Evolutionary conservation across 1,139 yeast genomes (phyloP), one percentile per base, ranked within the genome.

Genomic region (Spathaspora sp.): DNA sequence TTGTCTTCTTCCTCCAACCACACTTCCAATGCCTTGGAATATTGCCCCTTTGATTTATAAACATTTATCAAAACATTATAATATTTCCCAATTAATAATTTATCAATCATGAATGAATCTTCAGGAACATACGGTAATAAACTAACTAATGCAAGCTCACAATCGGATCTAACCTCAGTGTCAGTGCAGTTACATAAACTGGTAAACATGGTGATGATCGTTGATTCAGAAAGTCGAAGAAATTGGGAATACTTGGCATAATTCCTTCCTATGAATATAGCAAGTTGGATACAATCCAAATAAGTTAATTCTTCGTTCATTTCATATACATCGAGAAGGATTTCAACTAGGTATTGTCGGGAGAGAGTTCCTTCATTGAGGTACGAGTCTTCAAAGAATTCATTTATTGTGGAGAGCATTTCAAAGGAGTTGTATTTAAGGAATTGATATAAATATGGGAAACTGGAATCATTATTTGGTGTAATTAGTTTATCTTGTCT

Each of bases 171-270:
- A n/a, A 37, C 2, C 3, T 18, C 18, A 2, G 2, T 13, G 2
- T 37, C 26, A 6, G 17, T 10, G 6, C 25, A n/a, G 2, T 7
- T 5, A 53, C 90, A 82, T 29, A 89, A 66, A 10, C 65, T 67
- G 3, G 72, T 67, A 20, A 87, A 66, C 4, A 86, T 68, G 7
- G 64, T 60, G 4, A 75, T 71, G 38, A 86, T 60, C 1, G 70
- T 65, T 4, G 81, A 72, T 43, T 85, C 91, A 0, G 91, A 80
- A 2, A 89, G 65, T 38, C 88, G 70, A 11, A 90, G 74, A 52
- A 86, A 89, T 61, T 90, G 97, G 2, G 81, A 72, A 59, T 86
- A 90, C 60, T 89, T 89, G 2, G 96, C 84, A 51, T 84, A 81
- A 58, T 87, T 89, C 45, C 91, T 61, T 0, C 89, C 87, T 26